A percentile compares a stretch with the other conserved stretches of the same genome.
phyloP scores from a whole-genome alignment of 495 filamentous ascomycete genomes.

The Xylaria curta region DNA sequence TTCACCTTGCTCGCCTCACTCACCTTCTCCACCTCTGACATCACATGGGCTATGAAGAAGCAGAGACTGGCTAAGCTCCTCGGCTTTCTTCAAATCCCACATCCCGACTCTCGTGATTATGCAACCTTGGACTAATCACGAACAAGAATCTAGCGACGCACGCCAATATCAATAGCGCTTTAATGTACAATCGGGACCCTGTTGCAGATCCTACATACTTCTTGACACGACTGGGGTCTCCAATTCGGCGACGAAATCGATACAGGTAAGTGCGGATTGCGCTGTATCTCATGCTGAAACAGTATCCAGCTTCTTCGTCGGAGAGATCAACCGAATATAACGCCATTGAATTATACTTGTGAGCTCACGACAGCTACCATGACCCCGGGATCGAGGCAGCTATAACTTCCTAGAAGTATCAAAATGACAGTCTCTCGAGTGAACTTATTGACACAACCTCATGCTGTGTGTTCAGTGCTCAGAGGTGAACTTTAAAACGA shows the following conservation, averaged over 20 bases:
- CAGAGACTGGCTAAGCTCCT: background rate
- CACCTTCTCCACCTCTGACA: constrained; percentile 6
- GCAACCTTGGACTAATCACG: background rate
- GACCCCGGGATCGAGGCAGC: background rate
- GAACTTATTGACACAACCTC: background rate
- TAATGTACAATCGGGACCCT: background rate
- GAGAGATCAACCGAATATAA: background rate
- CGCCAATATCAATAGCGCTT: background rate
- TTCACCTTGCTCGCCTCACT: background rate
- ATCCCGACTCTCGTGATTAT: constrained; percentile 4
- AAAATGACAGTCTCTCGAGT: background rate
- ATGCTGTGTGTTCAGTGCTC: background rate
- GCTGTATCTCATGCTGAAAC: background rate
- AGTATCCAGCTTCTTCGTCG: background rate
- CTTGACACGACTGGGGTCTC: background rate
- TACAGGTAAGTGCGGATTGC: background rate
- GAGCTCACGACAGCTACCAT: background rate
- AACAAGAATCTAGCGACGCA: constrained; percentile 3
- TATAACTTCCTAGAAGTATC: background rate
- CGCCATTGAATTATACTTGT: background rate
- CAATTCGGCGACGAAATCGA: background rate
- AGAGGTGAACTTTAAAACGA: background rate
- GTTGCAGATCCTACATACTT: constrained; percentile 4
- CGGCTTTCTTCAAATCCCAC: background rate
- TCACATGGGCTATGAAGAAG: constrained; percentile 1